Base-by-base conservation (phyloP, 2,329 filamentous ascomycete genomes). In the Stachybotrys elegans region DNA sequence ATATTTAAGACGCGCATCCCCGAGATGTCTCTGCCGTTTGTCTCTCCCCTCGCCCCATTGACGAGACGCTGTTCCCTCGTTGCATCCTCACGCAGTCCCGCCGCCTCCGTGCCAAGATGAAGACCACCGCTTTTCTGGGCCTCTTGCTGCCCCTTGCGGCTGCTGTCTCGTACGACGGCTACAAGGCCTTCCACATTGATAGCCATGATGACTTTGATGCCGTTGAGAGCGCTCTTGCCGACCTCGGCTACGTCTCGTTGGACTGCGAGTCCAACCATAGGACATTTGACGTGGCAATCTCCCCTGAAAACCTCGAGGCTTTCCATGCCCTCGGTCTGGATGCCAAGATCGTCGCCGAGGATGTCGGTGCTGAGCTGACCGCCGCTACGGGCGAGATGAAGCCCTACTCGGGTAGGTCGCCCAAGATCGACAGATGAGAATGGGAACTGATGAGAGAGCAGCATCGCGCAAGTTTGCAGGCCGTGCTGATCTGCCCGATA, bases 281-380 rank as follows among this genome's bases (percentile, higher is more conserved):
- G 16, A 42, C 50, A 4, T 40, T 60, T 12, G 57, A 60, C 4
- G 43, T 62, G 7, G 57, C 57, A 2, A 43, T 61, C 16, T 47
- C 58, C 2, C 56, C 59, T 2, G 46, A 52, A 4, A 50, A 49
- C 1, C 43, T 61, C 1, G 40, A 43, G 3, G 47, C 39, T 2
- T 57, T 61, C 5, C 37, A 55, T 19, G 45, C 46, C 3, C 51
- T 61, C 6, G 51, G 52, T 0, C 41, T 62, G 16, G 52, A 57
- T 19, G 43, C 46, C 3, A 49, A 48, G 3, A 22, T 60, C 5
- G 39, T 54, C 13, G 50, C 48, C 35, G 47, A 55, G 12, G 50
- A 62, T 22, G 42, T 62, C 4, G 59, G 57, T 1, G 44, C 44
- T 1, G 55, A 59, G 2, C 49, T 61, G 17, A n/a, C n/a, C n/a